A percentile compares a stretch with the other conserved stretches of the same genome.
Conservation (phyloP, 352 stramenopile species). For the Globisporangium spiculum region DNA sequence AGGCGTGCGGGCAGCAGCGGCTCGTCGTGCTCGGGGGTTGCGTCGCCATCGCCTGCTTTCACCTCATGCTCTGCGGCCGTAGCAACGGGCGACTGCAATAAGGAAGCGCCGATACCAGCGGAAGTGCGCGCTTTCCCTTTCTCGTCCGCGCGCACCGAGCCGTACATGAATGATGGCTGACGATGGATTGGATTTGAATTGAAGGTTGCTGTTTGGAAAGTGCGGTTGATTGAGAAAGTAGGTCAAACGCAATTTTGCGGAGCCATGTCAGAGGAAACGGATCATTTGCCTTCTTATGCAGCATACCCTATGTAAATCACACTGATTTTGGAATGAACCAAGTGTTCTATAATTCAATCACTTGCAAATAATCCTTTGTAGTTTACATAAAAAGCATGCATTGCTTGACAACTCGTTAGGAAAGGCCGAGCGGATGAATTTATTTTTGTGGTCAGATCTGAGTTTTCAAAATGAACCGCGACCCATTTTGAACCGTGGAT, state of each 20-base stretch:
- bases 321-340: background rate
- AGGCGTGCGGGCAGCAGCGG: conserved; percentile 3
- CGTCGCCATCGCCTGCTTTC: background rate
- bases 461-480: background rate
- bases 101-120: background rate
- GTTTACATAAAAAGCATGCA: background rate
- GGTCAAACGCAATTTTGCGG: background rate
- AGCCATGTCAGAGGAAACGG: background rate
- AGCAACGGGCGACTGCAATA: background rate
- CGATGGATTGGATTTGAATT: background rate
- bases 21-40: background rate
- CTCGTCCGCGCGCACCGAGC: conserved; percentile 5
- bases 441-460: background rate
- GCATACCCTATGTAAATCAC: background rate
- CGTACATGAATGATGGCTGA: conserved; percentile 6
- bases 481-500: background rate
- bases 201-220: background rate
- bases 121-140: background rate
- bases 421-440: background rate
- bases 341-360: background rate
- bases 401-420: background rate
- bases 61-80: background rate
- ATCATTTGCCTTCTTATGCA: background rate
- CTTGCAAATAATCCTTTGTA: background rate
- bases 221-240: conserved; percentile 1